Evolutionary conservation across 306 rosid species (phyloP).

Genomic region (Hippophae gyantsensis): DNA sequence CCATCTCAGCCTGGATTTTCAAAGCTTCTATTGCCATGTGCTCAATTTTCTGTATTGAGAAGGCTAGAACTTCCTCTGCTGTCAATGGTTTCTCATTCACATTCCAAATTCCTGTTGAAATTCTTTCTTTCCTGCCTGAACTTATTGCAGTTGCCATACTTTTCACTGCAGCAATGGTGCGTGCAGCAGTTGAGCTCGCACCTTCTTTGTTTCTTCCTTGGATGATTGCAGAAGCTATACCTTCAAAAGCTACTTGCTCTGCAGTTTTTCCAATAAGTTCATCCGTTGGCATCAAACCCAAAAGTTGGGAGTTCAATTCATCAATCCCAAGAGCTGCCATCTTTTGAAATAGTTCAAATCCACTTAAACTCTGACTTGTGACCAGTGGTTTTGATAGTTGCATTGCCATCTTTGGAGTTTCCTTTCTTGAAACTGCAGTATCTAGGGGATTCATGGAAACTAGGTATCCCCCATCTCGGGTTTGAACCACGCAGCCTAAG

Average conservation of each 20-base stretch:
- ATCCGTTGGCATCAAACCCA: slow-evolving; percentile 59
- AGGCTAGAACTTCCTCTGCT: slow-evolving; percentile 52
- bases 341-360: slow-evolving; percentile 71
- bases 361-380: slow-evolving; percentile 38
- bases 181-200: slow-evolving; percentile 78
- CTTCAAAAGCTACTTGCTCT: slow-evolving; percentile 92
- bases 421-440: slow-evolving; percentile 39
- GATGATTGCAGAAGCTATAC: slow-evolving; percentile 79
- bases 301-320: slow-evolving; percentile 50
- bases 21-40: slow-evolving; percentile 69
- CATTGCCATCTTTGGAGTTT: slow-evolving; percentile 78
- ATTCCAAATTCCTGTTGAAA: slow-evolving; percentile 79
- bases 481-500: slow-evolving; percentile 71
- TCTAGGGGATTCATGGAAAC: slow-evolving; percentile 81
- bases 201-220: slow-evolving; percentile 91
- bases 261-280: slow-evolving; percentile 84
- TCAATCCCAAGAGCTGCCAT: slow-evolving; percentile 59
- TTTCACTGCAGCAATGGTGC: slow-evolving; percentile 54
- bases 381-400: slow-evolving; percentile 71
- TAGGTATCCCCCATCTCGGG: slow-evolving; percentile 74
- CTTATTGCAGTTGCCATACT: slow-evolving; percentile 53
- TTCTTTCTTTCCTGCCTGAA: slow-evolving; percentile 68
- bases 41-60: slow-evolving; percentile 69
- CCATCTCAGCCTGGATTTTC: slow-evolving; percentile 73
- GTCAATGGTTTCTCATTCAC: slow-evolving; percentile 48